Evolutionary conservation across 805 yeast genomes (phyloP).

Genomic region (Sungouiella blattae): DNA sequence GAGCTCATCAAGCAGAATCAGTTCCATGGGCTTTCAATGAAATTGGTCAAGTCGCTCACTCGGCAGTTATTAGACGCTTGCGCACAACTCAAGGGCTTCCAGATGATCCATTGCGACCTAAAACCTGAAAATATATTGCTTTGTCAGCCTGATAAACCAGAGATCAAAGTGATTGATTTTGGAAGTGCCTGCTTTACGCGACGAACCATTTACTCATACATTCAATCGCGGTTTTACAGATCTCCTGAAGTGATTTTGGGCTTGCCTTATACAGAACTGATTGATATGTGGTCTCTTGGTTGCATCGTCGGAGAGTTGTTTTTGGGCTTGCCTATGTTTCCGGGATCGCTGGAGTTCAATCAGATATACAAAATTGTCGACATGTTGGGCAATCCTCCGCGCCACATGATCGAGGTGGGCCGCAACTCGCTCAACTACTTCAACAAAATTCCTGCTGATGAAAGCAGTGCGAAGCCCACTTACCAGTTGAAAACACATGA

Average conservation of each 20-base stretch:
- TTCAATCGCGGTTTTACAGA: slow-evolving; percentile 89
- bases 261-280: slow-evolving; percentile 84
- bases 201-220: slow-evolving; percentile 84
- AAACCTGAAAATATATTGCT: slow-evolving; percentile 93
- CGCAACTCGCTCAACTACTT: slow-evolving; percentile 72
- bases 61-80: slow-evolving; percentile 80
- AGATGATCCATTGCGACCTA: slow-evolving; percentile 91
- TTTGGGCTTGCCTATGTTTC: slow-evolving; percentile 88
- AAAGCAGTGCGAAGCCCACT: slow-evolving; percentile 25
- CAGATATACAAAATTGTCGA: slow-evolving; percentile 80
- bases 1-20: slow-evolving; percentile 91
- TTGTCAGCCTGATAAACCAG: slow-evolving; percentile 76
- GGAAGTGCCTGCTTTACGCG: slow-evolving; percentile 94
- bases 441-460: slow-evolving; percentile 35
- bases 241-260: slow-evolving; percentile 95
- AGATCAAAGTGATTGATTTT: slow-evolving; percentile 89
- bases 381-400: slow-evolving; percentile 83
- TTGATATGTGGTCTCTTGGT: slow-evolving; percentile 97
- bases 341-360: slow-evolving; percentile 92
- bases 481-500: slow-evolving; percentile 33
- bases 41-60: slow-evolving; percentile 72
- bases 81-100: slow-evolving; percentile 73
- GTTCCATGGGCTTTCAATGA: slow-evolving; percentile 83
- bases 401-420: slow-evolving; percentile 97
- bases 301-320: slow-evolving; percentile 89